Evolutionary conservation across 495 filamentous ascomycete genomes (phyloP), one percentile per base, ranked within the genome.

Genomic region (Trichoderma reesei): DNA sequence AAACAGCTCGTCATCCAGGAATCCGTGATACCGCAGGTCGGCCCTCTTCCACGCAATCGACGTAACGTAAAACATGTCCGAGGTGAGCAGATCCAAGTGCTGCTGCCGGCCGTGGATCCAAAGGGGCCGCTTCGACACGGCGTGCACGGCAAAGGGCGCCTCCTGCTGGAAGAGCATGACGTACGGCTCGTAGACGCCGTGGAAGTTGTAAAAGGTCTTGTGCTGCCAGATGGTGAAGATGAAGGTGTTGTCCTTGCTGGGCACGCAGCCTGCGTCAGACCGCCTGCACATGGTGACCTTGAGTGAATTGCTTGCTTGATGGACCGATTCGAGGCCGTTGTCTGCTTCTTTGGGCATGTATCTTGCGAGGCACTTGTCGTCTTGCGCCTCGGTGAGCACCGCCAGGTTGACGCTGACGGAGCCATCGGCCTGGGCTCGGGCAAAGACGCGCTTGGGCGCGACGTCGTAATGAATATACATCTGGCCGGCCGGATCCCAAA

Each of bases 261-360:
- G 69, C 13, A 65, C 20, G 71, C 82, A 85, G 0, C 9, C 20
- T 9, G 68, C 69, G 51, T 83, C 81, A n/a, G 72, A 65, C 3
- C 79, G 78, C 14, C 72, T 68, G 68, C 82, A 85, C 20, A 82
- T 68, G 14, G 81, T 84, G 38, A 85, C 67, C 2, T 74, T 69
- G 0, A 85, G 75, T 31, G 80, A 80, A 70, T 85, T 85, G 33
- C 81, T 82, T 20, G 81, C 78, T 70, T 85, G 82, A 67, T 84
- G 82, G 63, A 83, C 76, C 0, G 73, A 76, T 67, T 82, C 80
- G 36, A 67, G 42, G 4, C 72, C 60, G 1, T 62, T 16, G 4
- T 66, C 62, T 1, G 73, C n/a, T n/a, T n/a, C 31, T 42, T 65
- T 59, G 1, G 79, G 80, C 26, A 82, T 67, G 65, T 75, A 78